A percentile compares a stretch with the other conserved stretches of the same genome.
phyloP scores from a whole-genome alignment of 2,329 filamentous ascomycete genomes.

The Nemania serpens region DNA sequence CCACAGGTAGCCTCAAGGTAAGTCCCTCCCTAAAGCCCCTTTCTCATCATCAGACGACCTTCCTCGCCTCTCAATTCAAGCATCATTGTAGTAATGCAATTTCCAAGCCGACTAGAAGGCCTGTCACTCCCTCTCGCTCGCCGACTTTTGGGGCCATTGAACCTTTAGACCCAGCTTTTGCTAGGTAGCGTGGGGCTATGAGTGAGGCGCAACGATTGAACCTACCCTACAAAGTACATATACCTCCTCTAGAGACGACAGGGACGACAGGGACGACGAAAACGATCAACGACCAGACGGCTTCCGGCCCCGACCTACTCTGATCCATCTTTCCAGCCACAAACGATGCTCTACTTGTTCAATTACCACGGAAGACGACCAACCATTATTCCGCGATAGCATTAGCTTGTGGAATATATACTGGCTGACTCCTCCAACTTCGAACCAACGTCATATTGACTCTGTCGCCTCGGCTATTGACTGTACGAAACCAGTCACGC shows the following conservation, averaged over 20 bases:
- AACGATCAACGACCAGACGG: neutral
- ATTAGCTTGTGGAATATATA: constrained; percentile 23
- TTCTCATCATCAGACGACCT: too few species aligned
- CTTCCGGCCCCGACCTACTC: constrained; percentile 2
- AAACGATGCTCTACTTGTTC: constrained; percentile 36
- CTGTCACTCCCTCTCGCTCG: too few species aligned
- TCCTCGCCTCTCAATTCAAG: too few species aligned
- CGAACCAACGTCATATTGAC: too few species aligned
- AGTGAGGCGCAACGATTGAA: constrained; percentile 6
- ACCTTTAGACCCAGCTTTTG: too few species aligned
- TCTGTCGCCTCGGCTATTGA: too few species aligned
- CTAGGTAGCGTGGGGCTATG: constrained; percentile 23
- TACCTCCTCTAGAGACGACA: constrained; percentile 4
- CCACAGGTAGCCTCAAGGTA: too few species aligned
- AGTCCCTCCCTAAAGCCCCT: too few species aligned
- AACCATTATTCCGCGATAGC: constrained; percentile 42
- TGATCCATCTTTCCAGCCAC: constrained; percentile 19
- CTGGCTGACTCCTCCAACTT: neutral
- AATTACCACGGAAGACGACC: constrained; percentile 37
- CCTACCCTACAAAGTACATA: constrained; percentile 1
- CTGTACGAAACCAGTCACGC: constrained; percentile 8
- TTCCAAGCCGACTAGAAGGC: too few species aligned
- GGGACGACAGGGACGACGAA: neutral
- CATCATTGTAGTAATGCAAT: too few species aligned
- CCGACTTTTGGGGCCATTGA: too few species aligned